These are phyloP conservation scores for Bacidia rubella DNA, from an alignment of 495 filamentous ascomycete species.

Conservation along the genomic window DNA sequence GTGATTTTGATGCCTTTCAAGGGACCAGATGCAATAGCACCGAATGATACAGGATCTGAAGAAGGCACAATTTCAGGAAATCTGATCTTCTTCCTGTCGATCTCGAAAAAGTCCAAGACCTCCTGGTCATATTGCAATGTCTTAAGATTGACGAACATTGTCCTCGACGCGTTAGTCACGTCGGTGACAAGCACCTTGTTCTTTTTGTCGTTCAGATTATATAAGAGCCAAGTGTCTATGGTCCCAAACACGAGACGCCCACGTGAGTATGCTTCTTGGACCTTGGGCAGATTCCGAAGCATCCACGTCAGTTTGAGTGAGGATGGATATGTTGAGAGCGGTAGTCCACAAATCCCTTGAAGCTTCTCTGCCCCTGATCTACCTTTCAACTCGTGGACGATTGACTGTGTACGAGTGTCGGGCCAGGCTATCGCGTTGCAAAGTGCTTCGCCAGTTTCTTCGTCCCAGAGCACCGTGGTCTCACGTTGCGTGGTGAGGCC, in stretches of 20 bases:
- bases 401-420: slow-evolving; percentile 66
- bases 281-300: slow-evolving; percentile 54
- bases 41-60: slow-evolving; percentile 64
- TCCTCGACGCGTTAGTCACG: slow-evolving; percentile 81
- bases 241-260: slow-evolving; percentile 79
- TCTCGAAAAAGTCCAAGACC: slow-evolving; percentile 68
- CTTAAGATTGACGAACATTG: slow-evolving; percentile 92
- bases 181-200: slow-evolving; percentile 70
- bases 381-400: slow-evolving; percentile 71
- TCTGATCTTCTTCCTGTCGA: slow-evolving; percentile 60
- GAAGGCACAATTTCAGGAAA: slow-evolving; percentile 82
- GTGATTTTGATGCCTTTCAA: slow-evolving; percentile 69
- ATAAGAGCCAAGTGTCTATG: slow-evolving; percentile 87
- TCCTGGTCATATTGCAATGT: slow-evolving; percentile 75
- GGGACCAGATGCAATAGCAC: slow-evolving; percentile 48
- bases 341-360: slow-evolving; percentile 66
- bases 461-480: slow-evolving; percentile 86
- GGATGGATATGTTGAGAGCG: slow-evolving; percentile 87
- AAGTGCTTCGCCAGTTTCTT: slow-evolving; percentile 68
- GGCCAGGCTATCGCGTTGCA: slow-evolving; percentile 91
- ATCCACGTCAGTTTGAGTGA: slow-evolving; percentile 84
- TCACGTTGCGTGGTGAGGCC: slow-evolving; percentile 94
- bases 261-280: slow-evolving; percentile 66
- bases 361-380: slow-evolving; percentile 53
- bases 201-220: slow-evolving; percentile 70